Evolutionary conservation across 306 rosid genomes (phyloP).

Genomic region (Acacia melanoxylon): DNA sequence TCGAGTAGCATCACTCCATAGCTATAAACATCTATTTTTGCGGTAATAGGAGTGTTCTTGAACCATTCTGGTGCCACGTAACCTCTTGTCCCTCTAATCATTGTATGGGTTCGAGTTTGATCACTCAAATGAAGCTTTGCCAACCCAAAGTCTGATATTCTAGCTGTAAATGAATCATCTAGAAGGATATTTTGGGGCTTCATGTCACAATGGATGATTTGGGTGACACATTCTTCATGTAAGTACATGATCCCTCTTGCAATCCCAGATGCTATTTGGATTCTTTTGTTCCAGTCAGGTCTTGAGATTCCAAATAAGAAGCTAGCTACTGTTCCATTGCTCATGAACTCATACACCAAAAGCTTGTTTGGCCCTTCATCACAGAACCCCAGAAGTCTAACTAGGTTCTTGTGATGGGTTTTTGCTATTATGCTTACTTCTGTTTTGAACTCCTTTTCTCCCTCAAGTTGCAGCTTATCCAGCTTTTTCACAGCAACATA

Average conservation of each 20-base stretch:
- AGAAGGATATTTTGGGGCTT: slow-evolving; percentile 33
- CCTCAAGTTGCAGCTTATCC: slow-evolving; percentile 38
- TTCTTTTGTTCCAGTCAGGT: slow-evolving; percentile 27
- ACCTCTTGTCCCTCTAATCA: slow-evolving; percentile 38
- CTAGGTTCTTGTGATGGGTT: slow-evolving; percentile 38
- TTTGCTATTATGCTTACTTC: slow-evolving; percentile 37
- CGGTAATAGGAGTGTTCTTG: not conserved
- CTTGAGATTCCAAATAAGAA: slow-evolving; percentile 26
- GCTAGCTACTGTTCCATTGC: slow-evolving; percentile 21
- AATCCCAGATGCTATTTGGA: slow-evolving; percentile 13
- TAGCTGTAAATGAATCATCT: slow-evolving; percentile 2
- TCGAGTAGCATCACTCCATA: slow-evolving; percentile 29
- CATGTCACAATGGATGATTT: slow-evolving; percentile 32
- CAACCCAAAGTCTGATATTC: slow-evolving; percentile 40
- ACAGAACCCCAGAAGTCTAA: slow-evolving; percentile 29
- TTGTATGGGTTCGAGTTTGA: slow-evolving; percentile 29
- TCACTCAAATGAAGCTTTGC: slow-evolving; percentile 34
- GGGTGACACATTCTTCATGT: slow-evolving; percentile 26
- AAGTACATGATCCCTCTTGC: slow-evolving; percentile 16
- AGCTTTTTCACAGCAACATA: slow-evolving; percentile 50
- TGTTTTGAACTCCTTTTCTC: slow-evolving; percentile 43
- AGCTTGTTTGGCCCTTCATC: slow-evolving; percentile 13
- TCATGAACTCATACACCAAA: slow-evolving; percentile 23
- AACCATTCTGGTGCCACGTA: slow-evolving; percentile 37
- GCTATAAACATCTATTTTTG: slow-evolving; percentile 32